These are phyloP conservation scores for Solanum verrucosum DNA, from an alignment of 257 asterid species.

Conservation along the genomic window DNA sequence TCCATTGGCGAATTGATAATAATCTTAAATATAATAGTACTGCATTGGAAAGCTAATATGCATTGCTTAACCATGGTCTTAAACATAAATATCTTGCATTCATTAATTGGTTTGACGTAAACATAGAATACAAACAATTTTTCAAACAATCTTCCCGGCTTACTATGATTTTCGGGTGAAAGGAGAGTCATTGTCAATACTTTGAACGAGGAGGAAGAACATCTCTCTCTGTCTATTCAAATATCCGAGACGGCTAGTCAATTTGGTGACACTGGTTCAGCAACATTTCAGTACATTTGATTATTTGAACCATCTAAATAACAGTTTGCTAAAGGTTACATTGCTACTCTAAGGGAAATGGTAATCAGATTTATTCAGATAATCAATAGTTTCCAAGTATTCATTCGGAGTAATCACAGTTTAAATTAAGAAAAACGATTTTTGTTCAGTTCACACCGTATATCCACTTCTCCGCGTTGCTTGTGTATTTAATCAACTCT, in stretches of 20 bases:
- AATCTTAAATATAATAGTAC: not conserved
- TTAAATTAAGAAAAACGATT: not conserved
- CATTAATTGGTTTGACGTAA: not conserved
- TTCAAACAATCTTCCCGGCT: not conserved
- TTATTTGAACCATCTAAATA: not conserved
- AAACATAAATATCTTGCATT: not conserved
- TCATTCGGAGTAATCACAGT: not conserved
- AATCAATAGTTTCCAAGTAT: not conserved
- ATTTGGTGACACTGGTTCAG: not conserved
- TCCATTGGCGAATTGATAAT: not conserved
- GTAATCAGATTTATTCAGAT: not conserved
- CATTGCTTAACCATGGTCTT: not conserved
- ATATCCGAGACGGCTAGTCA: not conserved
- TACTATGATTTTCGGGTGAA: not conserved
- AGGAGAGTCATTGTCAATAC: not conserved
- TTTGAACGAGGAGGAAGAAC: not conserved
- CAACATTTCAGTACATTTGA: not conserved
- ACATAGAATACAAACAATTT: not conserved
- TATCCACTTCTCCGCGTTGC: conserved; percentile 85
- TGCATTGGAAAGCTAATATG: not conserved
- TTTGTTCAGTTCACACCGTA: conserved; percentile 56
- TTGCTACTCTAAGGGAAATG: not conserved
- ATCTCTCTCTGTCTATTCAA: not conserved
- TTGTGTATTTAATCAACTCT: conserved; percentile 72
- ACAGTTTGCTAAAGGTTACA: not conserved